Base-by-base conservation (phyloP, 2,329 filamentous ascomycete species). In the Diaporthe velutina region DNA sequence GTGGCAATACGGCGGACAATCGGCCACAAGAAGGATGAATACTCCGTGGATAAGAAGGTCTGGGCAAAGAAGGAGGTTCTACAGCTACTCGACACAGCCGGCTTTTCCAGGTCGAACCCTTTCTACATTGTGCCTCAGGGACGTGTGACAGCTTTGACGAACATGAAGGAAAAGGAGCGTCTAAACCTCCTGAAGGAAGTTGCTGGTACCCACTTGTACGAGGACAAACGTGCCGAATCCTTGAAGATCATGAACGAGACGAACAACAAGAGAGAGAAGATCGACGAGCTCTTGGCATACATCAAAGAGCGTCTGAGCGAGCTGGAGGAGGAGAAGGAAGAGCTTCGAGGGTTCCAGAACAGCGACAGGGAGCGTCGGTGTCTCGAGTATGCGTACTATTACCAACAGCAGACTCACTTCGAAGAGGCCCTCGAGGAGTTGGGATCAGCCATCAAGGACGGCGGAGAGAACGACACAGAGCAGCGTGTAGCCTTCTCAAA, bases 81-180 rank as follows among this genome's bases (percentile, higher is more conserved):
- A 88, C 98, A 98, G 83, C 90, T 99, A 50, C 90, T 99, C 55
- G 97, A 99, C 83, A 97, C 95, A 10, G 97, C 97, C 19, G 97
- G 97, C 28, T 98, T 99, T 84, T 98, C 96, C 76, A 92, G 95
- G 78, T 98, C 96, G 74, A 99, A 99, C 83, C 97, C 97, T 35
- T 99, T 98, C 88, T 99, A 99, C 83, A 99, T 99, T 80, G 97
- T 99, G 2, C 97, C 97, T 0, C 97, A 99, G 83, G 97, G 97
- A 71, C 95, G 97, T 81, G 96, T 99, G 75, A 98, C 97, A 0
- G 93, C 95, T 33, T 88, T 99, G 81, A 99, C 97, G 58, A 99
- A 98, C 83, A 99, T 99, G 97, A 98, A 98, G 84, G 97, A 99
- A 83, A 92, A 93, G 1, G 96, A 98, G 83, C 91, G 97, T 70